phyloP scores from a whole-genome alignment of 176 grass and related monocot species.

The Hordeum vulgare region DNA sequence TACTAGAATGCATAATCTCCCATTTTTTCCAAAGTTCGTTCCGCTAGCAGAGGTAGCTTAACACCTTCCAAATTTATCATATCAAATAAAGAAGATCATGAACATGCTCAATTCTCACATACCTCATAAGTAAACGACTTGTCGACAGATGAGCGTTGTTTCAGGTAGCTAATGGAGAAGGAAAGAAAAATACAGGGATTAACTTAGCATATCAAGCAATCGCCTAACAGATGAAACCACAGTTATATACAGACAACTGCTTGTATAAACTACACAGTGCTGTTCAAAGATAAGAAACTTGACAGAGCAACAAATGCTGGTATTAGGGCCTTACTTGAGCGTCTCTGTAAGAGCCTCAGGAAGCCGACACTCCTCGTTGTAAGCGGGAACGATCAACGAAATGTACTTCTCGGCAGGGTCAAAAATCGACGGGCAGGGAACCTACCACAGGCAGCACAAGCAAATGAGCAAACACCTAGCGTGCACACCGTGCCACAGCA shows the following conservation, averaged over 20 bases:
- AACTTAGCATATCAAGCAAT: constrained; percentile 7
- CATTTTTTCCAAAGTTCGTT: not conserved
- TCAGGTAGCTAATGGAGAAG: constrained; percentile 59
- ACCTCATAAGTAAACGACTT: constrained; percentile 94
- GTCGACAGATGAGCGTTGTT: constrained; percentile 46
- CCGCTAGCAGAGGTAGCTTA: not conserved
- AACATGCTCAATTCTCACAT: constrained; percentile 11
- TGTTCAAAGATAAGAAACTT: not conserved
- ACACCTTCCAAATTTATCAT: not conserved
- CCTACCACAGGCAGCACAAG: constrained; percentile 33
- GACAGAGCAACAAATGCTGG: not conserved
- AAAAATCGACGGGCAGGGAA: constrained; percentile 75
- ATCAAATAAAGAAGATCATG: not conserved
- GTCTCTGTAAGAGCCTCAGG: constrained; percentile 62
- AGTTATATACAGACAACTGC: not conserved
- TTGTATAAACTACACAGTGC: not conserved
- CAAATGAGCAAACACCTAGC: constrained; percentile 24
- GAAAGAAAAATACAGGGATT: constrained; percentile 2
- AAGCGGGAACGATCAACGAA: constrained; percentile 80
- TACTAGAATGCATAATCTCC: not conserved
- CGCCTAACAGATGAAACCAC: not conserved
- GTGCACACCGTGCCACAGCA: not conserved
- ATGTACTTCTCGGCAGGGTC: constrained; percentile 84
- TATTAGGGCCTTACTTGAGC: constrained; percentile 45
- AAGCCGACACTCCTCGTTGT: constrained; percentile 83